Base-by-base conservation (phyloP, 2,329 filamentous ascomycete genomes). In the Aspergillus viridinutans region DNA sequence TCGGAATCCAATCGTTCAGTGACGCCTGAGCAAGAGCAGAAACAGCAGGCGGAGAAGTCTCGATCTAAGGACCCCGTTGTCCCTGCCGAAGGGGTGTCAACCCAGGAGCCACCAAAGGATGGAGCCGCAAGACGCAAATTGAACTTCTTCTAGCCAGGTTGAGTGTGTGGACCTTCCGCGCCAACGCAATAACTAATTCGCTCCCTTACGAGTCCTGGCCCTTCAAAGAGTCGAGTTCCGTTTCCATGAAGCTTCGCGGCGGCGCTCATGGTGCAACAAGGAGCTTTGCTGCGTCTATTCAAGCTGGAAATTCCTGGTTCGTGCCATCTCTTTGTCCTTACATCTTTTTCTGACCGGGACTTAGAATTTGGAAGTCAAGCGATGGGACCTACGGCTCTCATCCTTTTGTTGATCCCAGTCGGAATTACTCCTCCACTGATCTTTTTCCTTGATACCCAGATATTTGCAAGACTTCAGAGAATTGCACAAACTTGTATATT, bases 141-240 rank as follows among this genome's bases (percentile, higher is more conserved):
- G 35, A 69, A 66, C 56, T 73, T 73, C 54, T 72, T 71, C 50
- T 73, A 59, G 62, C 8, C 12, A 14, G 17, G 14, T 55, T 38
- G 43, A 47, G 12, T 23, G 23, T 25, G 12, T 14, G 23, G 21
- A 12, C 43, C 21, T 47, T 21, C 5, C 10, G 3, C 20, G 4
- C 12, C 14, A 17, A 47, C 23, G 1, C 43, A 47, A 17, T 25
- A 47, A 17, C 32, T 47, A 21, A 47, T 12, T 23, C 6, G 7
- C 20, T 47, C 10, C 12, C 1, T 47, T 14, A 47, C 10, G 12
- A 47, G 43, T 14, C 3, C 43, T 12, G 20, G 21, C 23, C 21
- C 14, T 47, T 14, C 10, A 47, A 26, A 14, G 21, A 20, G 9
- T 21, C 40, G 21, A 21, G 8, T 43, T 21, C 10, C 10, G n/a